Conservation (phyloP, 345 rosid genomes). For the Eucalyptus fibrosa region DNA sequence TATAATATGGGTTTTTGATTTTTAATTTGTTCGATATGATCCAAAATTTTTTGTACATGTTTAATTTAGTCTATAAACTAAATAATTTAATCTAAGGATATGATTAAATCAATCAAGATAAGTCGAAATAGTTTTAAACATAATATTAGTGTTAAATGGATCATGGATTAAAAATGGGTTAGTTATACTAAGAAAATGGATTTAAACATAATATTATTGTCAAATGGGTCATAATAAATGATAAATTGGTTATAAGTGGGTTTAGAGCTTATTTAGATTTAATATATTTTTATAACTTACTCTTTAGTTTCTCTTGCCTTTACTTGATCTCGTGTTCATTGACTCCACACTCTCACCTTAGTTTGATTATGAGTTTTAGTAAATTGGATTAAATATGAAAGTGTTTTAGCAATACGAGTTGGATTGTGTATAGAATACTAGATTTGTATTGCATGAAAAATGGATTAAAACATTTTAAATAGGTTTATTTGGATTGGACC, state of each 20-base stretch:
- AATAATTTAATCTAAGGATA: neutral
- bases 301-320: too few relatives aligned
- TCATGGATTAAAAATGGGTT: too few relatives aligned
- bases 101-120: too few relatives aligned
- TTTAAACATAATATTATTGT: neutral
- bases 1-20: accelerated
- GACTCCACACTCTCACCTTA: neutral
- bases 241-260: too few relatives aligned
- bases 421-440: neutral
- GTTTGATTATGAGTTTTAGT: too few relatives aligned
- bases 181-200: too few relatives aligned
- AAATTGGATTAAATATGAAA: neutral
- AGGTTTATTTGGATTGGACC: too few relatives aligned
- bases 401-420: too few relatives aligned
- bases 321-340: accelerated
- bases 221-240: neutral
- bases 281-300: neutral
- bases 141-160: too few relatives aligned
- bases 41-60: accelerated
- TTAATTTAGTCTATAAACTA: neutral
- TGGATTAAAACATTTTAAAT: too few relatives aligned
- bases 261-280: too few relatives aligned
- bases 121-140: too few relatives aligned
- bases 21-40: neutral
- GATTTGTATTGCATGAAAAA: neutral